Percentiles rank a stretch among this genome's conserved stretches.
Evolutionary conservation across 2,329 filamentous ascomycete species (phyloP).

Genomic region (Fusarium humuli): DNA sequence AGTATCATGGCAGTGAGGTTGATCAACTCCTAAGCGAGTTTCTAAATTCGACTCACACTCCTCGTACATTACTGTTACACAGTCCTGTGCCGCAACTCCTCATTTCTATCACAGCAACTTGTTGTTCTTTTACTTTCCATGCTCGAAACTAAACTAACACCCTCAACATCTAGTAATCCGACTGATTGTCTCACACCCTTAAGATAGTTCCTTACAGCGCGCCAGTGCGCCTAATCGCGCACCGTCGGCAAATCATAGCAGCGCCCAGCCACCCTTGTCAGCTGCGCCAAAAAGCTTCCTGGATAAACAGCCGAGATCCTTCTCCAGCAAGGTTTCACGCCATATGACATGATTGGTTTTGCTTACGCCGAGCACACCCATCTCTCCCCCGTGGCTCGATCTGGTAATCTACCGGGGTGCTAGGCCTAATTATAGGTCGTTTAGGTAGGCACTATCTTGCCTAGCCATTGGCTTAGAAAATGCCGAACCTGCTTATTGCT

Average conservation of each 20-base stretch:
- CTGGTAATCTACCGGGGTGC: slow-evolving; percentile 21
- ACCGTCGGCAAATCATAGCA: slow-evolving; percentile 42
- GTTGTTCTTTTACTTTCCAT: not conserved
- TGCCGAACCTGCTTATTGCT: slow-evolving; percentile 24
- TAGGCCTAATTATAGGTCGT: slow-evolving; percentile 39
- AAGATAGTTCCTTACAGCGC: slow-evolving; percentile 34
- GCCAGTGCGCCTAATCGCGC: slow-evolving; percentile 46
- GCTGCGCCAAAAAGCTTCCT: slow-evolving; percentile 18
- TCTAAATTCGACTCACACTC: not conserved
- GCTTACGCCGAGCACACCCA: slow-evolving; percentile 15
- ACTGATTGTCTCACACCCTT: slow-evolving; percentile 32
- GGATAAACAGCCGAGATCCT: slow-evolving; percentile 26
- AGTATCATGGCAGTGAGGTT: not conserved
- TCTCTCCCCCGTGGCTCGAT: slow-evolving; percentile 29
- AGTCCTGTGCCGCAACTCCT: not conserved
- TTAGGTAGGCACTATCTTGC: slow-evolving; percentile 11
- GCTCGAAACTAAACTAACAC: slow-evolving; percentile 8
- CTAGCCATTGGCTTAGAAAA: slow-evolving; percentile 17
- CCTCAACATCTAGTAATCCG: slow-evolving; percentile 12
- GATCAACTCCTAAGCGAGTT: not conserved
- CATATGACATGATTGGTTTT: slow-evolving; percentile 26
- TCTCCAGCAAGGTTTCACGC: not conserved
- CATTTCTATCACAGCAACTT: not conserved
- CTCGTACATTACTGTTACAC: not conserved
- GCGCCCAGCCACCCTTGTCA: slow-evolving; percentile 29